Conservation (phyloP, 164 flowering plant species). For the grape (Vitis vinifera) region ASM3070453v1 NC_081805.1:23914501-23915000, state of each 20-base stretch:
- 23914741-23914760: slow-evolving; percentile 70
- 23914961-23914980: slow-evolving; percentile 46
- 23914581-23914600: slow-evolving; percentile 35
- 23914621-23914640: slow-evolving; percentile 40
- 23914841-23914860: slow-evolving; percentile 63
- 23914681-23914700: slow-evolving; percentile 55
- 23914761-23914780: slow-evolving; percentile 53
- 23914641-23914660: slow-evolving; percentile 51
- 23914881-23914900: slow-evolving; percentile 48
- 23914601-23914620: slow-evolving; percentile 56
- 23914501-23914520: slow-evolving; percentile 49
- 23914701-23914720: slow-evolving; percentile 31
- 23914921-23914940: slow-evolving; percentile 47
- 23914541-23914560: slow-evolving; percentile 45
- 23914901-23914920: slow-evolving; percentile 50
- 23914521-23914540: slow-evolving; percentile 42
- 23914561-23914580: slow-evolving; percentile 58
- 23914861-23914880: slow-evolving; percentile 62
- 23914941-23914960: slow-evolving; percentile 49
- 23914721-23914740: slow-evolving; percentile 42
- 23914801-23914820: slow-evolving; percentile 54
- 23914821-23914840: slow-evolving; percentile 53
- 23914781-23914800: slow-evolving; percentile 46
- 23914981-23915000: slow-evolving; percentile 60
- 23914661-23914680: slow-evolving; percentile 46